Evolutionary conservation across 192 early-diverging fungal genomes (phyloP), one percentile per base, ranked within the genome.

Genomic region (Backusella psychrophila): DNA sequence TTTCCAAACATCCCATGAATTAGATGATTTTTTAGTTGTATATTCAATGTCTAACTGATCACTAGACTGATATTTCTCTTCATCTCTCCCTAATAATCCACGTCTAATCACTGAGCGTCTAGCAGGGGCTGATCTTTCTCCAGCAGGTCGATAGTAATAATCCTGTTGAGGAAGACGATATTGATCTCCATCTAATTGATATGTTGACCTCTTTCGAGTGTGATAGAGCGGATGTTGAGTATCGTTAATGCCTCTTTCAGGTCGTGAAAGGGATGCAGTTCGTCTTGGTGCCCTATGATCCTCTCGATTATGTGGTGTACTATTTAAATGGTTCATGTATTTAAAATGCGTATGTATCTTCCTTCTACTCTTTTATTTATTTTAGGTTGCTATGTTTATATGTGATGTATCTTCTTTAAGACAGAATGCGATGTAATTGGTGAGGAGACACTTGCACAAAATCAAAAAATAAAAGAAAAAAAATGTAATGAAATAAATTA

Each of bases 251-350:
- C 85, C 88, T 38, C 89, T 81, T 73, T 89, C 90, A 8, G 92
- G 90, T 14, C 90, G 84, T n/a, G 89, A 83, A n/a, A 93, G 87
- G 46, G 91, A 93, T 68, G 87, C 87, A 80, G 85, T 83, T 23
- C 92, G 83, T 71, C 31, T 56, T 31, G 69, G 76, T 33, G 42
- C 38, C 19, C 34, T 29, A 11, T 36, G 8, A 21, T 35, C 19
- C 38, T 38, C 35, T n/a, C 68, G n/a, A 36, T 39, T 69, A 23
- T 23, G 36, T 69, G 66, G n/a, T 67, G 29, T 67, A 67, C 29
- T 67, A 35, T 67, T 36, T 67, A 67, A n/a, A 67, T 35, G 34
- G 34, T 67, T 31, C 29, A 35, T 67, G 66, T 67, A 14, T 36
- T 41, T 69, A 23, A 41, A 36, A 38, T 69, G 67, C 35, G 34